Base-by-base conservation (phyloP, 164 flowering plant genomes). In the Cinnamomum micranthum region DNA sequence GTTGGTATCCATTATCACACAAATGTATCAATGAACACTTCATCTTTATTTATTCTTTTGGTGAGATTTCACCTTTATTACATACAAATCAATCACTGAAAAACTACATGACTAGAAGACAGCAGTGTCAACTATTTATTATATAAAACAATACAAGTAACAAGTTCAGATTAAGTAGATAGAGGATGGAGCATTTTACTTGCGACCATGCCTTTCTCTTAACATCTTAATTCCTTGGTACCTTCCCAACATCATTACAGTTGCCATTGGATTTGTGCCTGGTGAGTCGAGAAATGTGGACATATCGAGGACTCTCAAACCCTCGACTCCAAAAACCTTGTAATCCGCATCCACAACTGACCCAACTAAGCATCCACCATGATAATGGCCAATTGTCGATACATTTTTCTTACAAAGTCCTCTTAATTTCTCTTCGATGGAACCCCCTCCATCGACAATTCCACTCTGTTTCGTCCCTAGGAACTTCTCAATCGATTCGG, bases 261-360 rank as follows among this genome's bases (percentile, higher is more conserved):
- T 86, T 22, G 85, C 87, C 84, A 78, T 80, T 20, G 85, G 88
- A 64, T 84, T 85, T 65, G 87, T 81, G 22, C 84, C 84, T 2
- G 90, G 88, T 9, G 88, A 81, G 13, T 79, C 81, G 12, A 59
- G 22, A 52, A 87, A 82, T 4, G 84, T 81, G 15, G 88, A 84
- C 22, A 84, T 87, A 76, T 87, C 86, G 23, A 87, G 47, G 9
- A 85, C 83, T 24, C 87, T 77, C n/a, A n/a, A n/a, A n/a, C n/a
- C 82, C 5, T 79, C 35, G 3, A 85, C 80, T 11, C 87, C 88
- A 67, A 60, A 71, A 0, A 83, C 86, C 68, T 33, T 82, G 62
- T 80, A 82, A 66, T 84, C 82, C 11, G 72, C 13, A 71, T 84
- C 87, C 3, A 84, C 83, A 19, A 87, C 88, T 1, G 77, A 72